Evolutionary conservation across 352 stramenopile genomes (phyloP).

Genomic region (Phytophthora tentaculata): DNA sequence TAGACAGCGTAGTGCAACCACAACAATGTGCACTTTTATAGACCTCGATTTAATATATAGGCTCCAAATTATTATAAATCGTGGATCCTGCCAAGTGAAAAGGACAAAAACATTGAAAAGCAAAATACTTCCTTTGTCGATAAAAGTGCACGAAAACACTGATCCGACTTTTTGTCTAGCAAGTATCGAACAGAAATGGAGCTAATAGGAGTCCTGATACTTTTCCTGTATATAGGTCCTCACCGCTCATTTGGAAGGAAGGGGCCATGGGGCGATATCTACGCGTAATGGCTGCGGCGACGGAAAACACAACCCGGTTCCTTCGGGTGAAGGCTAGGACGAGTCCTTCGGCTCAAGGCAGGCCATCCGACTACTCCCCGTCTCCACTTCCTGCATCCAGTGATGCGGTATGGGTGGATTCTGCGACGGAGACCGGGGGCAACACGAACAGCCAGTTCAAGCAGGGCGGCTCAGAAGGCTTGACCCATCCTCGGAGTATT

Average conservation of each 20-base stretch:
- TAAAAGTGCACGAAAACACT: no score
- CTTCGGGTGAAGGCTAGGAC: neutral
- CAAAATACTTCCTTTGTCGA: no score
- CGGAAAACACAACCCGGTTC: neutral
- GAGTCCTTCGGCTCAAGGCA: neutral
- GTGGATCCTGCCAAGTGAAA: no score
- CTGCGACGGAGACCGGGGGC: neutral
- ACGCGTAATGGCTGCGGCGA: neutral
- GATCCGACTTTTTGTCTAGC: no score
- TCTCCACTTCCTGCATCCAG: neutral
- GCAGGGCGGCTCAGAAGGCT: neutral
- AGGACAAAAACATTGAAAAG: no score
- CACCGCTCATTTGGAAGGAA: neutral
- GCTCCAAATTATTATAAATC: no score
- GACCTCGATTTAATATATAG: no score
- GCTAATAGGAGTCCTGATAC: no score
- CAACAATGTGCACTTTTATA: no score
- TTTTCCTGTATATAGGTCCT: neutral
- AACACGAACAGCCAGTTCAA: neutral
- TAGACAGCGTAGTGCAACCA: no score
- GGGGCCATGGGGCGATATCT: neutral
- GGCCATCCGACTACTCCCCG: neutral
- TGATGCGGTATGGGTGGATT: constrained; percentile 1
- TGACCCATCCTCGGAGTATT: neutral
- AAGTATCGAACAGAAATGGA: no score